Conservation (phyloP, 306 rosid genomes). For the Geum urbanum region DNA sequence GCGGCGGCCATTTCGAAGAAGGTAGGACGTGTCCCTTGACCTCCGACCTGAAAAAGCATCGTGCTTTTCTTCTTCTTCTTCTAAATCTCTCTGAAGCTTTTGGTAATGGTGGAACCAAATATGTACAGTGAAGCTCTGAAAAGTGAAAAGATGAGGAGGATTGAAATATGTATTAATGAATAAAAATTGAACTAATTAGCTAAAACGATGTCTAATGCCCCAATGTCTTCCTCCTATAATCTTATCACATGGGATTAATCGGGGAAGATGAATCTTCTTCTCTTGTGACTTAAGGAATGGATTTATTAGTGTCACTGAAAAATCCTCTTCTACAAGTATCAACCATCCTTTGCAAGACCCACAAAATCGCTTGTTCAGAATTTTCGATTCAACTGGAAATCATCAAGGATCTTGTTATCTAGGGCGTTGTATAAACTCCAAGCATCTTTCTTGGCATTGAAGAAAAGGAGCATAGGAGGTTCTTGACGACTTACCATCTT, state of each 20-base stretch:
- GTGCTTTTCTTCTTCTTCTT: background rate
- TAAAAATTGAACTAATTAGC: too few species aligned
- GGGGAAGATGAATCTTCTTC: background rate
- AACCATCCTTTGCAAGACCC: background rate
- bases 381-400: background rate
- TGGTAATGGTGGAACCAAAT: background rate
- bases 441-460: background rate
- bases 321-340: background rate
- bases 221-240: too few species aligned
- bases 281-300: too few species aligned
- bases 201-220: too few species aligned
- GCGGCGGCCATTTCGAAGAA: conserved; percentile 99
- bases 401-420: background rate
- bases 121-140: background rate
- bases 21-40: conserved; percentile 94
- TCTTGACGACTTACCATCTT: background rate
- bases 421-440: background rate
- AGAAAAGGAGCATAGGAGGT: background rate
- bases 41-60: conserved; percentile 97
- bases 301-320: too few species aligned
- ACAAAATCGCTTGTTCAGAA: background rate
- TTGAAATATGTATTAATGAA: too few species aligned
- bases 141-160: background rate
- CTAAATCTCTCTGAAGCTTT: background rate
- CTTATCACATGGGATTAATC: too few species aligned